These are phyloP conservation scores for Mimosa pudica DNA, from an alignment of 306 rosid species.

Conservation along the genomic window DNA sequence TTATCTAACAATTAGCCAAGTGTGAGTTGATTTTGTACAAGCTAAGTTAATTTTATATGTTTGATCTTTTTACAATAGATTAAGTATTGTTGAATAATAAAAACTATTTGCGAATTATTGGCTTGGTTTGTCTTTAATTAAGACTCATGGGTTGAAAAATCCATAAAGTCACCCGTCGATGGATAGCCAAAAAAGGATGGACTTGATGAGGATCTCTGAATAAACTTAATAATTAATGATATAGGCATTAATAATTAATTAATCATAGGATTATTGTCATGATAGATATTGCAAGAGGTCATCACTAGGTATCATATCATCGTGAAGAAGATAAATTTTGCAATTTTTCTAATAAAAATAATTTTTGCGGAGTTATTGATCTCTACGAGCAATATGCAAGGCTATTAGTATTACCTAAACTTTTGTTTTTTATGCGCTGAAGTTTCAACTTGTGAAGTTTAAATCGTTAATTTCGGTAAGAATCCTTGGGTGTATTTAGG, in stretches of 20 bases:
- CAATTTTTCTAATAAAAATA: not conserved
- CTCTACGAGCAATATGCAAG: not conserved
- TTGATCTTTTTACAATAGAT: not conserved
- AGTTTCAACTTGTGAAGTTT: not conserved
- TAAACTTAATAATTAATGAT: too few species aligned
- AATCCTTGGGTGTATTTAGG: too few species aligned
- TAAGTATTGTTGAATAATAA: not conserved
- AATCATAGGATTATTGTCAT: not conserved
- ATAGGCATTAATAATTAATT: not conserved
- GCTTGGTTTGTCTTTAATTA: not conserved
- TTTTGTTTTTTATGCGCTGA: not conserved
- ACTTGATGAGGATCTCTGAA: not conserved
- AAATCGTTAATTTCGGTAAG: too few species aligned
- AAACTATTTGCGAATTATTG: not conserved
- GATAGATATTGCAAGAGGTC: not conserved
- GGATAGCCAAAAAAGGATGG: not conserved
- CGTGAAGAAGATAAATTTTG: not conserved
- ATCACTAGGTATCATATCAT: not conserved
- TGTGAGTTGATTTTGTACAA: too few species aligned
- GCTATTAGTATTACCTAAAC: not conserved
- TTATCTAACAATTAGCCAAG: not conserved
- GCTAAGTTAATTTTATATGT: too few species aligned
- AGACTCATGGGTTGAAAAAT: not conserved
- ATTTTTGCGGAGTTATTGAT: not conserved
- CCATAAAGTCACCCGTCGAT: not conserved